These are phyloP conservation scores for Suhomyces kunorum DNA, from an alignment of 1,139 yeast genomes.

Conservation along the genomic window DNA sequence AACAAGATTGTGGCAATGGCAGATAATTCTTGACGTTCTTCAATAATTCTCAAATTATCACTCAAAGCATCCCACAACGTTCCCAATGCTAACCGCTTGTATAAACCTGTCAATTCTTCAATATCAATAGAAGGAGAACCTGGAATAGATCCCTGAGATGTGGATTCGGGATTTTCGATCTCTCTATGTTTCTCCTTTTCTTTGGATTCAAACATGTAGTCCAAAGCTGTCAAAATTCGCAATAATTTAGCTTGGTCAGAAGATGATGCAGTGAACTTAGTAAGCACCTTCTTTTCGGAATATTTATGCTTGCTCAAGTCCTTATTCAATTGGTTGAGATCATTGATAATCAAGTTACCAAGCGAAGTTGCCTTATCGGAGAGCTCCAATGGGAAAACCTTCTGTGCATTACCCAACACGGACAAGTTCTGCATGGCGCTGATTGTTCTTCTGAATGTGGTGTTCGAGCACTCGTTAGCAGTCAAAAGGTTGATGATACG, in stretches of 20 bases:
- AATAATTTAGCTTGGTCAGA: constrained; percentile 87
- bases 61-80: constrained; percentile 86
- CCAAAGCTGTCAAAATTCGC: constrained; percentile 84
- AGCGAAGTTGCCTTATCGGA: constrained; percentile 64
- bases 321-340: constrained; percentile 52
- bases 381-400: constrained; percentile 67
- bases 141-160: not conserved
- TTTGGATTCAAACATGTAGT: constrained; percentile 66
- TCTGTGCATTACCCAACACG: constrained; percentile 59
- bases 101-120: constrained; percentile 58
- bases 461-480: constrained; percentile 84
- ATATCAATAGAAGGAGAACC: constrained; percentile 24
- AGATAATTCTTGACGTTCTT: constrained; percentile 46
- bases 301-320: constrained; percentile 42
- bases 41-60: constrained; percentile 66
- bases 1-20: constrained; percentile 80
- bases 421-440: constrained; percentile 82
- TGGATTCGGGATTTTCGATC: not conserved
- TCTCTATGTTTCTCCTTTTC: constrained; percentile 22
- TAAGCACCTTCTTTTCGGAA: constrained; percentile 51
- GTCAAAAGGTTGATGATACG: constrained; percentile 68
- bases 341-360: constrained; percentile 58
- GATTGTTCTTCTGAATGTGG: constrained; percentile 82
- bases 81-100: constrained; percentile 70
- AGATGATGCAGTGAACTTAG: constrained; percentile 74